Base-by-base conservation (phyloP, 768 basidiomycete genomes). In the Galerina sulciceps region DNA sequence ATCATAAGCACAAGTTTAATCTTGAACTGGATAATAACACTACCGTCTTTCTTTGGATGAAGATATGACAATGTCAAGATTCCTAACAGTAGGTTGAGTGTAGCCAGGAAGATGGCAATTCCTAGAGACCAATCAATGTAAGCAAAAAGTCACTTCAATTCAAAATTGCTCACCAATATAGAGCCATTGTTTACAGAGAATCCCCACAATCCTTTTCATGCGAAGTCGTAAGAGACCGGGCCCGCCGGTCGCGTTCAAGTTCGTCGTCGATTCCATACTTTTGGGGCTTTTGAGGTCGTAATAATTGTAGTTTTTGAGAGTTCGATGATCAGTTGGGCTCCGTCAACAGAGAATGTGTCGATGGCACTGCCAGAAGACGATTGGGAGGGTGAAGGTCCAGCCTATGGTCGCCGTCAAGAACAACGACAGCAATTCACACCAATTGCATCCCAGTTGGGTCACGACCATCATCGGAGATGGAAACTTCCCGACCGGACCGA, bases 41-140 rank as follows among this genome's bases (percentile, higher is more conserved):
- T 41, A 69, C 72, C 67, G 57, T 70, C 70, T 65, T 69, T 63
- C 63, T 70, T 73, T 18, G 70, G 68, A 36, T 67, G 64, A n/a
- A 73, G 53, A 55, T 68, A 71, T 8, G 72, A 71, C 4, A 73
- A 61, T 5, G 62, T 58, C n/a, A 71, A 54, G 17, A 73, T 67
- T 18, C 70, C 70, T 18, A 71, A 51, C 22, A 73, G 45, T 31
- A 73, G 66, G 36, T 69, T 71, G 6, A 70, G 56, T 23, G 66
- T 67, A 6, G 68, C 64, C 42, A 71, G 59, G 49, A 71, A 66
- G 42, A 70, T 67, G 15, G 69, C 66, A 54, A 66, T 62, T 55
- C 70, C 70, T 70, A 11, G 8, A 17, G 14, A 26, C 9, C 42
- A 17, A 5, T 17, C 43, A 48, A 17, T 2, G 20, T 34, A 10